These are phyloP conservation scores for Naganishia sp. DNA, from an alignment of 1,284 basidiomycete species.

Conservation along the genomic window DNA sequence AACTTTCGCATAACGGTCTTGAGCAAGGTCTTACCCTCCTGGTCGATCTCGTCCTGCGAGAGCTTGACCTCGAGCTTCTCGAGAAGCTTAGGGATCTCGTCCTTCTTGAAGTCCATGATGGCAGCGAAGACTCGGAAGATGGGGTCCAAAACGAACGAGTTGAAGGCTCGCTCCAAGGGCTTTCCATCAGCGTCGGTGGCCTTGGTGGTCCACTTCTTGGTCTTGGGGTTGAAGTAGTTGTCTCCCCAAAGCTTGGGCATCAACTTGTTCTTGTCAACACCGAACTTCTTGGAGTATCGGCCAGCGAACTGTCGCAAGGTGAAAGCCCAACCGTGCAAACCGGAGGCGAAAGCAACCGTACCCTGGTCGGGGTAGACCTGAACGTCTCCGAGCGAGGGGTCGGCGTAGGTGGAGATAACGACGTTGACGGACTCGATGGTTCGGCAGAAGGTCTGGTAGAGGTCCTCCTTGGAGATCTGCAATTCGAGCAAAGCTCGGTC, in stretches of 20 bases:
- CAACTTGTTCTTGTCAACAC: slow-evolving; percentile 98
- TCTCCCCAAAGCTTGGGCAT: slow-evolving; percentile 99
- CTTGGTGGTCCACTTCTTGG: slow-evolving; percentile 95
- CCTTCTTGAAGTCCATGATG: slow-evolving; percentile 99
- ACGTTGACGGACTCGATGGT: slow-evolving; percentile 99
- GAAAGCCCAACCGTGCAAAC: slow-evolving; percentile 99
- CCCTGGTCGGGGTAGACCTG: slow-evolving; percentile 99
- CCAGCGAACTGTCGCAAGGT: slow-evolving; percentile 95
- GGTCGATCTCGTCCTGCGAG: slow-evolving; percentile 83
- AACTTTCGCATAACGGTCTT: slow-evolving; percentile 99
- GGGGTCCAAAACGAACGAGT: slow-evolving; percentile 96
- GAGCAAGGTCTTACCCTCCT: slow-evolving; percentile 94
- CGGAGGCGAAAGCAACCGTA: slow-evolving; percentile 98
- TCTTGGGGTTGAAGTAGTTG: slow-evolving; percentile 98
- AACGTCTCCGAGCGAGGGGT: slow-evolving; percentile 91
- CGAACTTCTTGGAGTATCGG: slow-evolving; percentile 98
- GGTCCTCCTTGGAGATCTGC: slow-evolving; percentile 94
- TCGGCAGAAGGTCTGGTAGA: slow-evolving; percentile 97
- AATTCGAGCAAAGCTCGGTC: slow-evolving; percentile 99
- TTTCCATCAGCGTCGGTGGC: slow-evolving; percentile 78
- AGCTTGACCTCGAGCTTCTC: slow-evolving; percentile 98
- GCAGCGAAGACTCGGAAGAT: slow-evolving; percentile 99
- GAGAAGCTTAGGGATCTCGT: slow-evolving; percentile 77
- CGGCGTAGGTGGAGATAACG: slow-evolving; percentile 97
- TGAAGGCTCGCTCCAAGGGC: slow-evolving; percentile 87